Evolutionary conservation across 305 asterid species (phyloP).

Genomic region (Fraxinus greggii): DNA sequence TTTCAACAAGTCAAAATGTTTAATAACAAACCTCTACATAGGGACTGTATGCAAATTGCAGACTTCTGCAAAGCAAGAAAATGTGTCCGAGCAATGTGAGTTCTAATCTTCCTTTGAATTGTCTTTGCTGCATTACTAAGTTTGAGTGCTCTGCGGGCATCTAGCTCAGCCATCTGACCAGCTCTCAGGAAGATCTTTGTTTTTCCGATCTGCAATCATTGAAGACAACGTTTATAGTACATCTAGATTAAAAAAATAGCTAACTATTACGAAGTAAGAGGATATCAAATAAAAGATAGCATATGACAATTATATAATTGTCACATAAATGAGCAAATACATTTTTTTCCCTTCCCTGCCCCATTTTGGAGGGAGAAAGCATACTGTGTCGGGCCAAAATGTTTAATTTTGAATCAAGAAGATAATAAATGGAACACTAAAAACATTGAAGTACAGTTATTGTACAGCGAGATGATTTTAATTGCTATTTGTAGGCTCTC

Average conservation of each 20-base stretch:
- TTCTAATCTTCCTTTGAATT: slow-evolving; percentile 71
- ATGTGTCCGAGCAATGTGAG: slow-evolving; percentile 66
- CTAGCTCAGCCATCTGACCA: slow-evolving; percentile 97
- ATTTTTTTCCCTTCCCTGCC: neutral
- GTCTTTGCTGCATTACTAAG: slow-evolving; percentile 70
- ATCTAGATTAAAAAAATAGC: neutral
- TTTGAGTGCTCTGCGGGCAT: slow-evolving; percentile 78
- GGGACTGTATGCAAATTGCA: slow-evolving; percentile 63
- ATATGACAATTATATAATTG: slow-evolving; percentile 5
- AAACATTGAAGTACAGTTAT: neutral
- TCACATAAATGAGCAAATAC: slow-evolving; percentile 9
- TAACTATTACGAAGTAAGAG: slow-evolving; percentile 10
- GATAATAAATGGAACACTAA: neutral
- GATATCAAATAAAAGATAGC: neutral
- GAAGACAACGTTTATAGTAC: slow-evolving; percentile 8
- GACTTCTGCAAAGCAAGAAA: slow-evolving; percentile 70
- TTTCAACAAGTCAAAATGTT: slow-evolving; percentile 10
- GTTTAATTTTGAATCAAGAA: neutral
- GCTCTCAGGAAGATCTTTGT: slow-evolving; percentile 88
- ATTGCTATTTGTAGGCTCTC: neutral
- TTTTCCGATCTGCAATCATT: slow-evolving; percentile 70
- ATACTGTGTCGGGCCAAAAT: neutral
- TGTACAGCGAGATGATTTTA: neutral
- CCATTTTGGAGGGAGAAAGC: neutral
- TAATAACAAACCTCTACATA: slow-evolving; percentile 68